Evolutionary conservation across 2,329 filamentous ascomycete genomes (phyloP).

Genomic region (Diaporthe destruens): DNA sequence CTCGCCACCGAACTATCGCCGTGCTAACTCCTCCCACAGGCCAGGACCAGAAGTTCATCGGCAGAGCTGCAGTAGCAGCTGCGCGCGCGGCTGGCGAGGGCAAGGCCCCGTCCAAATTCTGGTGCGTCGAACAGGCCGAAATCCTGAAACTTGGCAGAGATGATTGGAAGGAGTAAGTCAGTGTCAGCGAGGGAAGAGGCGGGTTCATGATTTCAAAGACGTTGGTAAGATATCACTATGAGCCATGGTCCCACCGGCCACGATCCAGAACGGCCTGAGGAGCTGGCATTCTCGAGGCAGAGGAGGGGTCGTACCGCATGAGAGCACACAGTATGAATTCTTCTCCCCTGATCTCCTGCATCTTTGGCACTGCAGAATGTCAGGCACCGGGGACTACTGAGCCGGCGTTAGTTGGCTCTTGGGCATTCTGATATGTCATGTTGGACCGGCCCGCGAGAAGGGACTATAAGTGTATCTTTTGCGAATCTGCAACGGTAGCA

Average conservation of each 20-base stretch:
- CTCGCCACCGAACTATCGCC: background rate
- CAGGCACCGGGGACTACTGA: slow-evolving; percentile 12
- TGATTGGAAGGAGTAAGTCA: slow-evolving; percentile 59
- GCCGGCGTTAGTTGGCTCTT: slow-evolving; percentile 6
- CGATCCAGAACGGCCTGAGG: background rate
- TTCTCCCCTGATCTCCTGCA: slow-evolving; percentile 1
- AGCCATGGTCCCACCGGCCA: background rate
- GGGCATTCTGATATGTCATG: slow-evolving; percentile 22
- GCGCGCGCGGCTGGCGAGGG: slow-evolving; percentile 69
- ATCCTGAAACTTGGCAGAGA: slow-evolving; percentile 76
- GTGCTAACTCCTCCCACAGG: slow-evolving; percentile 52
- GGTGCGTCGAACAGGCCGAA: slow-evolving; percentile 71
- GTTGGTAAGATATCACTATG: background rate
- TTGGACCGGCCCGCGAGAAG: slow-evolving; percentile 4
- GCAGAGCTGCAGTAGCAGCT: slow-evolving; percentile 73
- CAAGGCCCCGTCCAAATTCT: slow-evolving; percentile 70
- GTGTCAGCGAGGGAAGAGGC: background rate
- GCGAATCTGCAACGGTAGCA: slow-evolving; percentile 23
- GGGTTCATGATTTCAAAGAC: slow-evolving; percentile 4
- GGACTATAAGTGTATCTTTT: background rate
- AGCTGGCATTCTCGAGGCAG: background rate
- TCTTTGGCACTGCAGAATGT: background rate
- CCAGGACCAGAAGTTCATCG: slow-evolving; percentile 82
- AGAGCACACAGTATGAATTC: slow-evolving; percentile 26
- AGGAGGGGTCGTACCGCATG: slow-evolving; percentile 23